Evolutionary conservation across 495 filamentous ascomycete genomes (phyloP).

Genomic region (Pseudoneurospora amorphoporcata): DNA sequence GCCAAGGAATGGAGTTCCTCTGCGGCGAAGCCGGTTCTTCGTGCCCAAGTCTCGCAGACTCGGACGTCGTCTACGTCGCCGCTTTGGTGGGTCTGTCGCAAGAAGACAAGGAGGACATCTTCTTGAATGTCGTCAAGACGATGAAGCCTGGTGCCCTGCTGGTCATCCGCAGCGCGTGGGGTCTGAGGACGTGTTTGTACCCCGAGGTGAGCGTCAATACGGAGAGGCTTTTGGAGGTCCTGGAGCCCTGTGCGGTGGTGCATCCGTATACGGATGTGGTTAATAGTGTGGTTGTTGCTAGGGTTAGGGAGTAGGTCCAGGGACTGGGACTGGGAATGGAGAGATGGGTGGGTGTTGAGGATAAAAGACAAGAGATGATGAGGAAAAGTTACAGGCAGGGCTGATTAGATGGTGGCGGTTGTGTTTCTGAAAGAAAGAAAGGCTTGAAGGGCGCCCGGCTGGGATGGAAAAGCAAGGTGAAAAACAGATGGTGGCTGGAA

Average conservation of each 20-base stretch:
- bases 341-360: too few relatives aligned
- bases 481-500: too few relatives aligned
- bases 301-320: conserved; percentile 1
- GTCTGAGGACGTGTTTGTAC: conserved; percentile 18
- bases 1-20: conserved; percentile 19
- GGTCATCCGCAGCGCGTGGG: conserved; percentile 18
- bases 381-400: too few relatives aligned
- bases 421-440: too few relatives aligned
- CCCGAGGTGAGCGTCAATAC: conserved; percentile 19
- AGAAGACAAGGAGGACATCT: conserved; percentile 18
- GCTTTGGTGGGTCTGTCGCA: conserved; percentile 21
- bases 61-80: conserved; percentile 22
- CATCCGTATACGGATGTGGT: conserved; percentile 22
- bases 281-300: conserved; percentile 22
- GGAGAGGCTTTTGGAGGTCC: conserved; percentile 2
- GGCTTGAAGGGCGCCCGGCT: too few relatives aligned
- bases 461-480: too few relatives aligned
- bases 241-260: conserved; percentile 18
- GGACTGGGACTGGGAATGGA: too few relatives aligned
- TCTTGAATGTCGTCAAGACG: conserved; percentile 7
- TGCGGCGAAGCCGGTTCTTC: conserved; percentile 13
- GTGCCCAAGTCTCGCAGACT: conserved; percentile 6
- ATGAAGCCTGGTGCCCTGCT: conserved; percentile 19
- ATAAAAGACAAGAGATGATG: too few relatives aligned
- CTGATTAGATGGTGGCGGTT: too few relatives aligned